Conservation (phyloP, 768 basidiomycete genomes). For the Thelephora aurantiotincta region DNA sequence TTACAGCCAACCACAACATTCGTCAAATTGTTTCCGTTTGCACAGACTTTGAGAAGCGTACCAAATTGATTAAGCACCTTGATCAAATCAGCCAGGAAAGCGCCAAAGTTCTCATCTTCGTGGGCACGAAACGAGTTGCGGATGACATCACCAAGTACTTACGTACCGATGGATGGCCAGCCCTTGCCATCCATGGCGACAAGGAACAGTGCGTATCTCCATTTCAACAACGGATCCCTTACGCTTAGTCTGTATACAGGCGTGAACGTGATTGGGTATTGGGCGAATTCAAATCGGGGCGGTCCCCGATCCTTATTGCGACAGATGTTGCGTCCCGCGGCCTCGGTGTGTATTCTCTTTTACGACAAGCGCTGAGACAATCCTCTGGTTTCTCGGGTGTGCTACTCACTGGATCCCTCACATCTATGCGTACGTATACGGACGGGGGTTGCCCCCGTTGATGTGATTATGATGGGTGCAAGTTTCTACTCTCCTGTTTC, state of each 20-base stretch:
- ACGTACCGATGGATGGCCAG: conserved; percentile 99
- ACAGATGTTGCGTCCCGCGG: conserved; percentile 99
- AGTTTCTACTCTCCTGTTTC: conserved; percentile 18
- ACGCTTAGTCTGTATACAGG: conserved; percentile 22
- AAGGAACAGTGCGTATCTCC: conserved; percentile 75
- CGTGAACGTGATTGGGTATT: conserved; percentile 99
- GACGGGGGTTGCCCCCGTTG: conserved; percentile 6
- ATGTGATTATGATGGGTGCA: too few species aligned
- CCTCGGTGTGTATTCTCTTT: conserved; percentile 75
- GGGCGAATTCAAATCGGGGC: conserved; percentile 94
- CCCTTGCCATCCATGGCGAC: conserved; percentile 97
- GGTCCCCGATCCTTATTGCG: conserved; percentile 94
- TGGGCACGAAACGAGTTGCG: conserved; percentile 93
- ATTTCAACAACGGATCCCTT: not conserved
- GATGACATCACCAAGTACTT: conserved; percentile 98
- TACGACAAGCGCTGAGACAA: conserved; percentile 32
- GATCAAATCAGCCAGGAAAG: conserved; percentile 94
- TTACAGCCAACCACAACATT: conserved; percentile 97
- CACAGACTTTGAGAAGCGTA: conserved; percentile 95
- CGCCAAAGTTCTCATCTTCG: conserved; percentile 97
- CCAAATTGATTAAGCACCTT: conserved; percentile 91
- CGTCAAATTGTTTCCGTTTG: conserved; percentile 91
- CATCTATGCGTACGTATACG: conserved; percentile 2
- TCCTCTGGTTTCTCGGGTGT: conserved; percentile 17
- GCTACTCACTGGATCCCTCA: conserved; percentile 10